Percentiles rank a stretch among this genome's conserved stretches.
These are phyloP conservation scores for Pichia norvegensis DNA, from an alignment of 1,139 yeast genomes.

Conservation along the genomic window DNA sequence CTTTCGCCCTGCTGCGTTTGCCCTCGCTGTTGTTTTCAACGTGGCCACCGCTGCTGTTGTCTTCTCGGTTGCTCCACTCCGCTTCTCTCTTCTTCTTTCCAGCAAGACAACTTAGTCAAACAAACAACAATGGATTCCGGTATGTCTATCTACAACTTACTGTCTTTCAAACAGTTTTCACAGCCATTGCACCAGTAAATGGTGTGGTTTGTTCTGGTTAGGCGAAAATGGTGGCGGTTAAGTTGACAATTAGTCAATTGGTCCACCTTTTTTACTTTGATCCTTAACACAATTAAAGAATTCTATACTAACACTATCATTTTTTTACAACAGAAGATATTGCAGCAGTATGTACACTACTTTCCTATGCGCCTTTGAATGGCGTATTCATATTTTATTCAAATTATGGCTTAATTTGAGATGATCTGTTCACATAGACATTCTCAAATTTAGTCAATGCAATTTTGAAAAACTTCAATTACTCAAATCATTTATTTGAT, in stretches of 20 bases:
- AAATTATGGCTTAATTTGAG: too few relatives aligned
- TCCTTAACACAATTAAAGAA: neutral
- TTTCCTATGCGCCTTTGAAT: too few relatives aligned
- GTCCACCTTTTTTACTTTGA: too few relatives aligned
- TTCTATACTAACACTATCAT: neutral
- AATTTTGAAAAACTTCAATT: too few relatives aligned
- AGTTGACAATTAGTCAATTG: too few relatives aligned
- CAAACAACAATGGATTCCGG: conserved; percentile 29
- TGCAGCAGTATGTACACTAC: conserved; percentile 30
- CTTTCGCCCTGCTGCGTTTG: neutral
- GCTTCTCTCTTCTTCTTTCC: neutral
- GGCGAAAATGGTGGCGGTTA: too few relatives aligned
- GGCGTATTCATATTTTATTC: too few relatives aligned
- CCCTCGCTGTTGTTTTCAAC: neutral
- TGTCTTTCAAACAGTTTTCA: neutral
- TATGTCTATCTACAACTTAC: conserved; percentile 20
- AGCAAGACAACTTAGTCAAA: conserved; percentile 14
- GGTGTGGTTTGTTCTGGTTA: too few relatives aligned
- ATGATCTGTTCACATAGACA: too few relatives aligned
- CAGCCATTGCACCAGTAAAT: neutral
- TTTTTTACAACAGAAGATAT: conserved; percentile 30
- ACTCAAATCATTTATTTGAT: too few relatives aligned
- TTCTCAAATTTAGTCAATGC: too few relatives aligned
- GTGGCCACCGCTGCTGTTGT: neutral
- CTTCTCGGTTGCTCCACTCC: neutral